Evolutionary conservation across 2,329 filamentous ascomycete genomes (phyloP).

Genomic region (Zymoseptoria pseudotritici): DNA sequence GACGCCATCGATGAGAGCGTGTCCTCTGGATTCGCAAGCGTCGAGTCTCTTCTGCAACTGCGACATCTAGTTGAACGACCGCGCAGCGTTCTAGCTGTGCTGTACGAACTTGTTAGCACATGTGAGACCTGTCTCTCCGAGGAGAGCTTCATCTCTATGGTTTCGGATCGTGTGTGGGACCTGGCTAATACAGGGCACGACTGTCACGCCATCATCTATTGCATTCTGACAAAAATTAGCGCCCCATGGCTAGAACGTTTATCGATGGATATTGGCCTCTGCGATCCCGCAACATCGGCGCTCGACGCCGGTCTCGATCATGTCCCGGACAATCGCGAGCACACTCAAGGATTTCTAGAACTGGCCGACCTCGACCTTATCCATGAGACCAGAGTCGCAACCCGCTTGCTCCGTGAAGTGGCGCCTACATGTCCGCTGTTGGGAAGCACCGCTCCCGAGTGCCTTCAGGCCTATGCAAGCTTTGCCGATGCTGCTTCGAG

Average conservation of each 20-base stretch:
- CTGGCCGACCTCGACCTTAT: slow-evolving; percentile 7
- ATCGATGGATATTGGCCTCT: slow-evolving; percentile 16
- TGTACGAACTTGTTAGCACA: slow-evolving; percentile 6
- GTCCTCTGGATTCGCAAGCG: slow-evolving; percentile 19
- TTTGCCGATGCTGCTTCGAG: background rate
- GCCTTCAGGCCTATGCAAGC: background rate
- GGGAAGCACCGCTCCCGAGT: background rate
- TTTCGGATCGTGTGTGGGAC: slow-evolving; percentile 16
- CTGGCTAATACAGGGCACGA: slow-evolving; percentile 9
- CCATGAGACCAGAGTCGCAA: slow-evolving; percentile 6
- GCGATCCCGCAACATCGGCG: background rate
- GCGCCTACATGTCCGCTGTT: slow-evolving; percentile 5
- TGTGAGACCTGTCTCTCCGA: slow-evolving; percentile 10
- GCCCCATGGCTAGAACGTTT: slow-evolving; percentile 23
- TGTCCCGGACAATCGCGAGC: background rate
- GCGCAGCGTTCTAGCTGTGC: slow-evolving; percentile 13
- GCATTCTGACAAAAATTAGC: slow-evolving; percentile 18
- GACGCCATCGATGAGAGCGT: slow-evolving; percentile 36
- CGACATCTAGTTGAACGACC: slow-evolving; percentile 37
- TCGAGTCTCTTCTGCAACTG: slow-evolving; percentile 35
- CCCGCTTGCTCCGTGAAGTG: slow-evolving; percentile 6
- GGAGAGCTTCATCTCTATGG: slow-evolving; percentile 18
- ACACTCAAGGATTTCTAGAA: background rate
- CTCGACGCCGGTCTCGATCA: background rate
- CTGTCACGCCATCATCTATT: slow-evolving; percentile 11